phyloP scores from a whole-genome alignment of 495 filamentous ascomycete species.

The Darksidea phi region DNA sequence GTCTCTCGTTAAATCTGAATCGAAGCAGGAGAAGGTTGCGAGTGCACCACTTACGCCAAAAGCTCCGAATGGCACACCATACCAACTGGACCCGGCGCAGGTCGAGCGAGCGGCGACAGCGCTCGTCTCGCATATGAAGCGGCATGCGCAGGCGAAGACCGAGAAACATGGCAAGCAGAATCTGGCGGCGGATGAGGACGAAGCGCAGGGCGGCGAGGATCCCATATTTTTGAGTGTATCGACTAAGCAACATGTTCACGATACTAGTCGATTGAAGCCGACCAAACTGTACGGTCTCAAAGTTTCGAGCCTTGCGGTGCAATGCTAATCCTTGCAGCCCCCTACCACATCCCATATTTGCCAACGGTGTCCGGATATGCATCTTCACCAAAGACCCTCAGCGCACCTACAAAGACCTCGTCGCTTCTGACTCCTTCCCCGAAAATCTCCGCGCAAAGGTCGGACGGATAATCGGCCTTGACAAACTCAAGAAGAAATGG shows the following conservation, averaged over 20 bases:
- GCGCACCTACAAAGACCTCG: slow-evolving; percentile 77
- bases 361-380: slow-evolving; percentile 67
- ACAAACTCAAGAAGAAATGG: slow-evolving; percentile 82
- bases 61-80: slow-evolving; percentile 51
- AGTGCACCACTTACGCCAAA: slow-evolving; percentile 24
- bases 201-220: slow-evolving; percentile 52
- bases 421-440: slow-evolving; percentile 74
- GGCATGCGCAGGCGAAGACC: slow-evolving; percentile 57
- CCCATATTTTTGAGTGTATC: slow-evolving; percentile 82
- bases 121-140: slow-evolving; percentile 75
- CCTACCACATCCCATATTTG: slow-evolving; percentile 66
- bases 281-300: slow-evolving; percentile 45
- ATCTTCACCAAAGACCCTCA: slow-evolving; percentile 85
- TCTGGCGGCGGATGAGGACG: slow-evolving; percentile 46
- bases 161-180: slow-evolving; percentile 64
- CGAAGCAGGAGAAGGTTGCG: neutral
- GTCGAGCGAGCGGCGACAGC: slow-evolving; percentile 74
- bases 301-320: neutral
- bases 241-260: slow-evolving; percentile 83
- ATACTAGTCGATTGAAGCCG: slow-evolving; percentile 77
- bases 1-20: neutral
- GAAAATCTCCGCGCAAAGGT: slow-evolving; percentile 67
- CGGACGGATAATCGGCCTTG: slow-evolving; percentile 70
- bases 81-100: slow-evolving; percentile 65
- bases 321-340: slow-evolving; percentile 35